Base-by-base conservation (phyloP, 164 flowering plant species). In the Stephania japonica region DNA sequence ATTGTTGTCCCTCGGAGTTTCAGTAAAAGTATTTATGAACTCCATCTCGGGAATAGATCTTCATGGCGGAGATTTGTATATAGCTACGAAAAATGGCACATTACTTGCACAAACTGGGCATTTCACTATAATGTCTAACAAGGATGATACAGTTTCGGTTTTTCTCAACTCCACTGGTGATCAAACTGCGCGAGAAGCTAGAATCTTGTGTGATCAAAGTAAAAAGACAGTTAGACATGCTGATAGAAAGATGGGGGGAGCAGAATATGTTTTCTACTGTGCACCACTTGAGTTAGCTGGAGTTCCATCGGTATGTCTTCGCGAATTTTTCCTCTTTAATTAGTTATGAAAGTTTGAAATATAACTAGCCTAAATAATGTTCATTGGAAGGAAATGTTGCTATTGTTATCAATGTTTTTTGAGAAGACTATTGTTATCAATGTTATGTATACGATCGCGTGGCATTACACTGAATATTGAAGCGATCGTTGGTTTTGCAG, bases 1-100 rank as follows among this genome's bases (percentile, higher is more conserved):
- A 61, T 82, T 81, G 42, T n/a, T 90, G 19, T 86, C 91, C 12
- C 63, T 91, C 24, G 91, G 90, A 53, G 80, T 86, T 73, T 68
- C 85, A 0, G 76, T 81, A 14, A 69, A 82, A 56, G 67, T 14
- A 24, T n/a, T 89, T 2, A 75, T 26, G 0, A 42, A 64, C 67
- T 70, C 79, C 43, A 78, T 87, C 62, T 64, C 78, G 6, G 42
- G 44, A 9, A 47, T 80, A 3, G 65, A 83, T 64, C 76, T 81
- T 69, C 47, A 77, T 18, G 79, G 78, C 38, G 85, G 84, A n/a
- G 75, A 75, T 24, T 77, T 85, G 25, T 84, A 70, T 69, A 66
- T 89, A 81, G 86, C 83, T 23, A 81, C 85, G 0, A 23, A 73
- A 49, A 78, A 86, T 74, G 87, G 91, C 25, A 44, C 70, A 11